phyloP scores from a whole-genome alignment of 202 grass and related monocot genomes.

The Hordeum pubiflorum region DNA sequence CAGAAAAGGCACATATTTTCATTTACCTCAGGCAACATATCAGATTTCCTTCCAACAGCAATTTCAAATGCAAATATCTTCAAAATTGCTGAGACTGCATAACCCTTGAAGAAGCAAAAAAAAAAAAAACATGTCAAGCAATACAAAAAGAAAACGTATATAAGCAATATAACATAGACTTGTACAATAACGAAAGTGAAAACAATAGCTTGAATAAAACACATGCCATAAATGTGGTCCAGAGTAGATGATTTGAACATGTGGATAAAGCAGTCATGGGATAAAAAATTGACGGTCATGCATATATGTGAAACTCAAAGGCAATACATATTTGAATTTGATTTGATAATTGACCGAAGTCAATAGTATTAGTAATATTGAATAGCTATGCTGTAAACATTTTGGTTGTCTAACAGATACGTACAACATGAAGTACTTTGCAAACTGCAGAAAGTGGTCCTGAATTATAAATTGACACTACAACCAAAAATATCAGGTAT shows the following conservation, averaged over 20 bases:
- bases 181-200: background rate
- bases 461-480: background rate
- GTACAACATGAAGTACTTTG: background rate
- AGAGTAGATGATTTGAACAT: background rate
- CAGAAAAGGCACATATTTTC: background rate
- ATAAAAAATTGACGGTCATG: background rate
- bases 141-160: slow-evolving; percentile 1
- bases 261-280: background rate
- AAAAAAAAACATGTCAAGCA: slow-evolving; percentile 1
- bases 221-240: background rate
- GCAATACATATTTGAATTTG: background rate
- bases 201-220: background rate
- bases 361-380: background rate
- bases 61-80: slow-evolving; percentile 93
- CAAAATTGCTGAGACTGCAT: slow-evolving; percentile 90
- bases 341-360: background rate
- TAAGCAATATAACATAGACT: slow-evolving; percentile 14
- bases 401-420: background rate
- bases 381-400: background rate
- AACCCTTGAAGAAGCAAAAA: slow-evolving; percentile 51
- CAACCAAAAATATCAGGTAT: background rate
- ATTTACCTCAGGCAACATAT: slow-evolving; percentile 89
- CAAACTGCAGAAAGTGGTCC: background rate
- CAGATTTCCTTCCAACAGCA: slow-evolving; percentile 68
- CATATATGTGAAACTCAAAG: background rate